Conservation (phyloP, 2,329 filamentous ascomycete species). For the Aspergillus piperis region DNA sequence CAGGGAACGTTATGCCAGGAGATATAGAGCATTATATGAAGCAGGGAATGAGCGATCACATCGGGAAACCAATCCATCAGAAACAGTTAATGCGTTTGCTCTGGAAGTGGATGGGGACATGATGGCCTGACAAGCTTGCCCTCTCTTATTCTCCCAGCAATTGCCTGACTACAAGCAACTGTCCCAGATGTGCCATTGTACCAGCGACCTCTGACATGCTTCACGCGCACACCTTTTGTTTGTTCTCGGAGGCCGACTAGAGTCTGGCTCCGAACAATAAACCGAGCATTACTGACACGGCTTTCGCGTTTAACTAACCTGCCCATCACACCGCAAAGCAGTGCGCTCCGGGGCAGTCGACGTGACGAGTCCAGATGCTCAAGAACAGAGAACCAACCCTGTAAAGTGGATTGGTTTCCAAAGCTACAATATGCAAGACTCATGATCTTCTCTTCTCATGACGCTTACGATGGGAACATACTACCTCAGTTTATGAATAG, state of each 20-base stretch:
- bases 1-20: constrained; percentile 58
- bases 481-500: background rate
- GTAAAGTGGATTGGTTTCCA: background rate
- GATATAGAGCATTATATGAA: constrained; percentile 57
- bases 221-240: background rate
- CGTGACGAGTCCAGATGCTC: background rate
- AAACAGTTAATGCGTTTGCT: constrained; percentile 49
- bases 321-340: background rate
- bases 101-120: constrained; percentile 38
- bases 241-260: background rate
- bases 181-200: background rate
- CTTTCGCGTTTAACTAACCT: background rate
- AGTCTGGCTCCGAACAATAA: too few species aligned
- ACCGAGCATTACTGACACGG: background rate
- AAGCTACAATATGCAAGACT: background rate
- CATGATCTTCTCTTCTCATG: background rate
- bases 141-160: background rate
- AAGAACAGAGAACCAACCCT: background rate
- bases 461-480: background rate
- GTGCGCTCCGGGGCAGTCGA: background rate
- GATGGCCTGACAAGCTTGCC: background rate
- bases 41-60: constrained; percentile 59
- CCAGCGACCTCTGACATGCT: background rate
- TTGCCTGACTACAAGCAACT: background rate
- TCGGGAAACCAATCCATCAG: constrained; percentile 58